Conservation (phyloP, 2,329 filamentous ascomycete genomes). For the Fusarium oxysporum region DNA sequence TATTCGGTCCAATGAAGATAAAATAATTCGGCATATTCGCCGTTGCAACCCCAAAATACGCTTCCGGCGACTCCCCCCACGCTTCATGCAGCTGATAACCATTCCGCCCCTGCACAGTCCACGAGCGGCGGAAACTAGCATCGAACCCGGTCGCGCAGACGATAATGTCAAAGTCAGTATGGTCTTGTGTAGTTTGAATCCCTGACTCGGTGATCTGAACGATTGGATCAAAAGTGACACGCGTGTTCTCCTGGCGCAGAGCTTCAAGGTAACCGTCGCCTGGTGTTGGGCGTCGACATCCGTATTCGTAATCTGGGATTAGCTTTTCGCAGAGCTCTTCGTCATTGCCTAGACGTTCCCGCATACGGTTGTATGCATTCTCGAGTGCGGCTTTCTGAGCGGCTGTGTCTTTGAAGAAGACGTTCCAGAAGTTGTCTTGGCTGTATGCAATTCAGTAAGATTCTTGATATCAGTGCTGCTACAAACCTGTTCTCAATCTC, state of each 20-base stretch:
- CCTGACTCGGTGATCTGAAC: slow-evolving; percentile 6
- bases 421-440: not conserved
- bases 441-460: not conserved
- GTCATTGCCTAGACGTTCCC: slow-evolving; percentile 8
- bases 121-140: slow-evolving; percentile 19
- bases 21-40: not conserved
- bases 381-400: not conserved
- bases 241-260: slow-evolving; percentile 20
- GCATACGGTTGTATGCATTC: slow-evolving; percentile 14
- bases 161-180: slow-evolving; percentile 22
- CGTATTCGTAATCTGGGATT: slow-evolving; percentile 34
- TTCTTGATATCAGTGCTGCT: not conserved
- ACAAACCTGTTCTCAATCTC: not conserved
- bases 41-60: slow-evolving; percentile 13
- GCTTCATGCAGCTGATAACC: not conserved
- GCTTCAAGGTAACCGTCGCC: slow-evolving; percentile 44
- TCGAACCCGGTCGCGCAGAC: slow-evolving; percentile 30
- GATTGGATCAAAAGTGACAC: slow-evolving; percentile 7
- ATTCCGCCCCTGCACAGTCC: not conserved
- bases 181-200: not conserved
- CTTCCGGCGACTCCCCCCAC: slow-evolving; percentile 10
- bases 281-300: slow-evolving; percentile 41
- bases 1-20: not conserved
- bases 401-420: slow-evolving; percentile 1
- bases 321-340: slow-evolving; percentile 21